Evolutionary conservation across 352 stramenopile genomes (phyloP).

Genomic region (Nothophytophthora sp.): DNA sequence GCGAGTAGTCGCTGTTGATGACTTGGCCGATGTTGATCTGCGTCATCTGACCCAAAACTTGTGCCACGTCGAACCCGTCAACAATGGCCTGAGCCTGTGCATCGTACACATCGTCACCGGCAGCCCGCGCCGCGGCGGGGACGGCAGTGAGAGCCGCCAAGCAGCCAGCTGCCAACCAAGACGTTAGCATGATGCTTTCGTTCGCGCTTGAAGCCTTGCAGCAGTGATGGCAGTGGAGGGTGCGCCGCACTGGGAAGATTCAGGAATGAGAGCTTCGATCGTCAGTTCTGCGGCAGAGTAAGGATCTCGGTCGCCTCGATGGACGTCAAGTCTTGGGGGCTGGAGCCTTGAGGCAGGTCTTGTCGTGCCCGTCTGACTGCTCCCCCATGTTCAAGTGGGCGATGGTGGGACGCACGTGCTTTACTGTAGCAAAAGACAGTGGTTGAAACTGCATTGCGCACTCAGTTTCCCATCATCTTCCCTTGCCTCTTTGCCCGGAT

Average conservation of each 20-base stretch:
- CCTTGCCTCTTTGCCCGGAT: too few species aligned
- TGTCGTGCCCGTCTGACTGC: slow-evolving; percentile 4
- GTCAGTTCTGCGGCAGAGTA: too few species aligned
- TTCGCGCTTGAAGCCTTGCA: neutral
- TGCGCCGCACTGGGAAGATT: slow-evolving; percentile 17
- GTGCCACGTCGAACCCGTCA: slow-evolving; percentile 10
- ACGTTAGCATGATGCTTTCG: slow-evolving; percentile 1
- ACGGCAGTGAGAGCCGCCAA: neutral
- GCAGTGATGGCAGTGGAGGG: neutral
- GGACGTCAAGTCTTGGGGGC: neutral
- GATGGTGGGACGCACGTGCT: slow-evolving; percentile 14
- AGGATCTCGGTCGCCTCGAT: neutral
- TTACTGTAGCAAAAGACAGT: neutral
- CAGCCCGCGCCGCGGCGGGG: slow-evolving; percentile 1
- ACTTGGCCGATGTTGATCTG: slow-evolving; percentile 81
- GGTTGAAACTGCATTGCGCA: slow-evolving; percentile 14
- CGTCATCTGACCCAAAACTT: slow-evolving; percentile 83
- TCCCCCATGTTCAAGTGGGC: too few species aligned
- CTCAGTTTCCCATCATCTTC: too few species aligned
- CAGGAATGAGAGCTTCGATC: slow-evolving; percentile 21
- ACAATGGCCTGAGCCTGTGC: slow-evolving; percentile 46
- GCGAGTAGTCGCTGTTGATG: slow-evolving; percentile 44
- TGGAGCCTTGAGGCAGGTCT: too few species aligned
- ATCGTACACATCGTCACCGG: slow-evolving; percentile 17
- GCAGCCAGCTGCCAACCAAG: slow-evolving; percentile 5